Conservation (phyloP, 2,329 filamentous ascomycete genomes). For the Scedosporium minutisporum region DNA sequence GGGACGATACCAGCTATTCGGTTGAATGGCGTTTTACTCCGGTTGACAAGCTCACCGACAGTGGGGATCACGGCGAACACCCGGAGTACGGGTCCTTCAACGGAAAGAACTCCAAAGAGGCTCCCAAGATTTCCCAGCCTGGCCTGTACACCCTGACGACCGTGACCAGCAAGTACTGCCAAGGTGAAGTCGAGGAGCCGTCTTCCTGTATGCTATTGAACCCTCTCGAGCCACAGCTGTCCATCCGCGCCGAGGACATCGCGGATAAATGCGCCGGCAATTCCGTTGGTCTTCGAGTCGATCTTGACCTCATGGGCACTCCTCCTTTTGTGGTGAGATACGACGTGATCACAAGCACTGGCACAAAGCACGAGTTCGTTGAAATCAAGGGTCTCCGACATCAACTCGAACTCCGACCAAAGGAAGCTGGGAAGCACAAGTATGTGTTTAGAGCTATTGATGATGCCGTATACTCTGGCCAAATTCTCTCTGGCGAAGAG, state of each 20-base stretch:
- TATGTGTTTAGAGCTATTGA: slow-evolving; percentile 77
- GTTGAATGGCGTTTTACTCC: slow-evolving; percentile 77
- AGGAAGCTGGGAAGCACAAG: slow-evolving; percentile 71
- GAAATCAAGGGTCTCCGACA: slow-evolving; percentile 63
- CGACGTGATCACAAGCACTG: slow-evolving; percentile 55
- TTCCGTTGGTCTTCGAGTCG: slow-evolving; percentile 80
- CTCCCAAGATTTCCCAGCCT: slow-evolving; percentile 60
- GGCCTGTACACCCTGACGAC: slow-evolving; percentile 81
- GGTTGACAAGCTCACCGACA: slow-evolving; percentile 57
- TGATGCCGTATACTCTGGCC: slow-evolving; percentile 69
- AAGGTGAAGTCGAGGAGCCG: slow-evolving; percentile 84
- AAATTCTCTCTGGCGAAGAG: slow-evolving; percentile 50
- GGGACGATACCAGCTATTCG: slow-evolving; percentile 55
- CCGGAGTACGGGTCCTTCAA: slow-evolving; percentile 47
- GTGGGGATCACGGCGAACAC: slow-evolving; percentile 57
- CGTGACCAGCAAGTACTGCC: slow-evolving; percentile 70
- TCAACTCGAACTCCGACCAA: slow-evolving; percentile 76
- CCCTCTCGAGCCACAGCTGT: slow-evolving; percentile 73
- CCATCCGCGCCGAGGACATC: slow-evolving; percentile 68
- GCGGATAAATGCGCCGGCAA: slow-evolving; percentile 93
- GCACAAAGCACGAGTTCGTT: slow-evolving; percentile 43
- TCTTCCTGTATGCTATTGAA: slow-evolving; percentile 90
- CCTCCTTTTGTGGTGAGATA: slow-evolving; percentile 84
- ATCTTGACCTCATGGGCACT: slow-evolving; percentile 82
- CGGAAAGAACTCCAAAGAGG: slow-evolving; percentile 52